Base-by-base conservation (phyloP, 163 green algal species). In the Trebouxia gelatinosa region DNA sequence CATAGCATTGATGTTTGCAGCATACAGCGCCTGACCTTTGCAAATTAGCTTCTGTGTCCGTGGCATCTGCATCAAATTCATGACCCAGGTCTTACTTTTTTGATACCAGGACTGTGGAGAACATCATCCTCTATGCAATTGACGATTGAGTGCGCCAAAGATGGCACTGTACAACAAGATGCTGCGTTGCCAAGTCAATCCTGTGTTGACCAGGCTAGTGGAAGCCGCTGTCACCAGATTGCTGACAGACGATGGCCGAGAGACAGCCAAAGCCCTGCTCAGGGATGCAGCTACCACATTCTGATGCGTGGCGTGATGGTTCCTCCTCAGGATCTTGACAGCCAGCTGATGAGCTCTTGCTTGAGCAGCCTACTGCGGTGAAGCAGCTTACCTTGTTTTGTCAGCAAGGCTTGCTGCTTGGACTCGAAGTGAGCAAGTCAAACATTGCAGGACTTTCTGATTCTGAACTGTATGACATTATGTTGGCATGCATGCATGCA, bases 201-300 rank as follows among this genome's bases (percentile, higher is more conserved):
- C 32, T 54, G 21, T n/a, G 37, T 64, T 16, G 17, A 39, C 66
- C 83, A 90, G 89, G 75, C 48, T 93, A 16, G 87, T 94, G 21
- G 83, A 93, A 72, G 80, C 85, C 9, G 74, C 88, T 6, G 74
- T 94, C 21, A 72, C 82, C 9, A 51, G 79, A 0, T 67, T 94
- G 29, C 58, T 93, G 9, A 93, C 81, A 26, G 76, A 83, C 5
- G 79, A 83, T 35, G 86, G 89, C 19, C 81, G 85, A 26, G 84
- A 85, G 7, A 80, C 78, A 38, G 87, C 89, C 0, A 85, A 88
- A 77, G 80, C 86, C 26, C 78, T 93, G 3, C 81, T 93, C 46
- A 83, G 85, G 6, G 89, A 93, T 23, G 87, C 89, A 21, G 89
- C 89, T 11, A 75, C 89, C 0, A 82, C 87, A 1, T 78, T 92